These are phyloP conservation scores for Akanthomyces dipterigenus DNA, from an alignment of 2,329 filamentous ascomycete species.

Conservation along the genomic window DNA sequence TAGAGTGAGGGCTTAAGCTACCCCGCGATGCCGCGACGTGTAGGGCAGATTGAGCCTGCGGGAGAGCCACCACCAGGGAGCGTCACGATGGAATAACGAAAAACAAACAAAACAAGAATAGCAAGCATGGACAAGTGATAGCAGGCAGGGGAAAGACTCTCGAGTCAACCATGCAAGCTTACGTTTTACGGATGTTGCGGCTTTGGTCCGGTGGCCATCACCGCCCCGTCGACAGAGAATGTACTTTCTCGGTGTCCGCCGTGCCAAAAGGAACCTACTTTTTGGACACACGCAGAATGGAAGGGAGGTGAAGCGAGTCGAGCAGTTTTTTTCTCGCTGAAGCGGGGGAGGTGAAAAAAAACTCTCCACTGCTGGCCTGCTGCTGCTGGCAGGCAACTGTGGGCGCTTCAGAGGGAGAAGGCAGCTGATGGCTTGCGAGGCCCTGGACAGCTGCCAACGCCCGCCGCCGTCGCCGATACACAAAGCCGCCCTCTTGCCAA, in stretches of 20 bases:
- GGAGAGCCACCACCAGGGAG: not conserved
- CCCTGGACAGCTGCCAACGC: not conserved
- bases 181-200: conserved; percentile 1
- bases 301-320: conserved; percentile 12
- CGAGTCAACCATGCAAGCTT: not conserved
- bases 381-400: not conserved
- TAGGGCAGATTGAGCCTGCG: not conserved
- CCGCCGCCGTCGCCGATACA: not conserved
- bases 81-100: not conserved
- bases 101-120: not conserved
- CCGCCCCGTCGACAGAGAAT: not conserved
- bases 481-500: not conserved
- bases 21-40: conserved; percentile 4
- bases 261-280: not conserved
- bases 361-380: conserved; percentile 3
- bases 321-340: not conserved
- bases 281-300: not conserved
- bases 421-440: not conserved
- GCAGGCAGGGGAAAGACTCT: not conserved
- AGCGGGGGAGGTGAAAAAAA: conserved; percentile 11
- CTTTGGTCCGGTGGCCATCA: conserved; percentile 4
- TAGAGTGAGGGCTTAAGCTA: not conserved
- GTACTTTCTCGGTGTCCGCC: not conserved
- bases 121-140: not conserved
- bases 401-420: not conserved